Evolutionary conservation across 139 green algal genomes (phyloP).

Genomic region (Prasinococcaceae sp.): DNA sequence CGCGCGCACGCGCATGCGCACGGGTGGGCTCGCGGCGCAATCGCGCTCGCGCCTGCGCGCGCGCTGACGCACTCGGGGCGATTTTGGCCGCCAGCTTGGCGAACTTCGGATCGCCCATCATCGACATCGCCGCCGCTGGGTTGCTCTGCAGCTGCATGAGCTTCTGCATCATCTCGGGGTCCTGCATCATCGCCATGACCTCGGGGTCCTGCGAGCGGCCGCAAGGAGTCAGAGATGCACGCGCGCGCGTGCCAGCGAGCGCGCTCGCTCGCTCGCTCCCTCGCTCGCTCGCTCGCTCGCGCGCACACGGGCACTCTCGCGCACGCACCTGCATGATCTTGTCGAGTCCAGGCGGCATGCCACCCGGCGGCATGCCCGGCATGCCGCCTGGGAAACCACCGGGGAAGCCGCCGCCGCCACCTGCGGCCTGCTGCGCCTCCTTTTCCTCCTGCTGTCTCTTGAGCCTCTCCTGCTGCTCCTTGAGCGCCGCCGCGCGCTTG

Average conservation of each 20-base stretch:
- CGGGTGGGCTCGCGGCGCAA: too few species aligned
- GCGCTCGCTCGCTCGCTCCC: neutral
- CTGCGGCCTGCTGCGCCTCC: neutral
- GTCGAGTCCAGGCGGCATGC: too few species aligned
- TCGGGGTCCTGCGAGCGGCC: slow-evolving; percentile 6
- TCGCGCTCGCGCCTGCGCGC: too few species aligned
- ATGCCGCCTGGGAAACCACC: slow-evolving; percentile 5
- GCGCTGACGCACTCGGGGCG: too few species aligned
- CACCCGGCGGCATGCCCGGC: neutral
- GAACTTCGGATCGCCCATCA: too few species aligned
- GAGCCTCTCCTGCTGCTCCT: neutral
- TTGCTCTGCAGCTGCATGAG: neutral
- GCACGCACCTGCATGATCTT: too few species aligned
- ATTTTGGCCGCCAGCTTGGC: too few species aligned
- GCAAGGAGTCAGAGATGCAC: neutral
- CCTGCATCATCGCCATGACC: slow-evolving; percentile 14
- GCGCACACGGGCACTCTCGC: neutral
- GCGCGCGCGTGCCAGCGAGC: neutral
- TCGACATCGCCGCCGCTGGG: too few species aligned
- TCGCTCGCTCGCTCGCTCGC: neutral
- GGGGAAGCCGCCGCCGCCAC: too few species aligned
- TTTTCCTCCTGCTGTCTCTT: neutral
- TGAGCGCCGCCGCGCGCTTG: neutral
- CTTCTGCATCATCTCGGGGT: slow-evolving; percentile 19
- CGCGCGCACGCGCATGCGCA: too few species aligned